A percentile compares a stretch with the other conserved stretches of the same genome.
These are phyloP conservation scores for Suillus variegatus DNA, from an alignment of 768 basidiomycete genomes.

Conservation along the genomic window DNA sequence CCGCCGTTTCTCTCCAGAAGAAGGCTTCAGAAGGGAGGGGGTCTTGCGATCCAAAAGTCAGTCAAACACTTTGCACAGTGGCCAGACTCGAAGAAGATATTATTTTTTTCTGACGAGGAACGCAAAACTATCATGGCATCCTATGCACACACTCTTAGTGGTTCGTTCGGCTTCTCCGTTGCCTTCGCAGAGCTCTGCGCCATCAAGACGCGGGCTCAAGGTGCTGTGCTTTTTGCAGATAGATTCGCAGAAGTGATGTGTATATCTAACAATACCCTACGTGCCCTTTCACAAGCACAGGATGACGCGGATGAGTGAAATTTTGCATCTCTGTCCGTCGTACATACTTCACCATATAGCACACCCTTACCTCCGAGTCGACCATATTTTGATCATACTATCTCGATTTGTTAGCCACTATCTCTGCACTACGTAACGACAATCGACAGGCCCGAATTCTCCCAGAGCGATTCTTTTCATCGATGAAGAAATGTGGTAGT, in stretches of 20 bases:
- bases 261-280: constrained; percentile 19
- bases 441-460: neutral
- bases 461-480: neutral
- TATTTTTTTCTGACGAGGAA: constrained; percentile 32
- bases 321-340: neutral
- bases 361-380: no score
- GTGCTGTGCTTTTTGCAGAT: constrained; percentile 21
- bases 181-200: constrained; percentile 53
- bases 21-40: constrained; percentile 14
- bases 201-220: constrained; percentile 52
- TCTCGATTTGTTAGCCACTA: neutral
- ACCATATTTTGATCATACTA: neutral
- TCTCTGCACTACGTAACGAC: neutral
- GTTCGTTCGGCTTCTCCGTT: constrained; percentile 50
- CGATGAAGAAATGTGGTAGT: no score
- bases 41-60: constrained; percentile 3
- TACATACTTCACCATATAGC: neutral
- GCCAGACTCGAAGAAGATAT: constrained; percentile 16
- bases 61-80: constrained; percentile 26
- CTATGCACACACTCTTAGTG: constrained; percentile 42
- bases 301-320: constrained; percentile 10
- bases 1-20: constrained; percentile 11
- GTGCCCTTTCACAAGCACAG: constrained; percentile 19
- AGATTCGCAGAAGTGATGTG: constrained; percentile 28
- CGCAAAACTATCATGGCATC: constrained; percentile 51